Evolutionary conservation across 768 basidiomycete species (phyloP), one percentile per base, ranked within the genome.

Genomic region (Suillus placidus): DNA sequence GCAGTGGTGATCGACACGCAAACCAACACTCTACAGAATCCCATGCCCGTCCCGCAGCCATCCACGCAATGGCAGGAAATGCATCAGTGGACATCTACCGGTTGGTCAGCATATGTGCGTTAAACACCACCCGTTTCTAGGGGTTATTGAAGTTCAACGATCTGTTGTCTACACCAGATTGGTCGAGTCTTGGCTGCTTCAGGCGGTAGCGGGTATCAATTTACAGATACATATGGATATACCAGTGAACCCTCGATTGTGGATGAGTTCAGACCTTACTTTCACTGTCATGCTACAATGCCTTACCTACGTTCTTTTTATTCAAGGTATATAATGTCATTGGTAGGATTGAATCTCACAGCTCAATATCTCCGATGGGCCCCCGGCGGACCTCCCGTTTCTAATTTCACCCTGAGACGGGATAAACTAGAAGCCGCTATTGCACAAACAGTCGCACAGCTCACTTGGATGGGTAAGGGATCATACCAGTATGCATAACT

Each of bases 261-360:
- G 10, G 54, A 55, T 35, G 34, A 55, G 54, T n/a, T 55, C 18
- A n/a, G 54, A 34, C 45, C 18, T 55, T 55, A n/a, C 18, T 10
- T 55, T 55, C 32, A 55, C 13, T 20, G 10, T 13, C 5, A 12
- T 55, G 42, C 9, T 18, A 55, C 32, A 32, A 10, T 20, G 18
- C 8, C 18, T 54, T 7, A 54, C 12, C 12, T 30, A 6, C 30
- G 3, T 4, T 32, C 10, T 54, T 10, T 26, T 34, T 47, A 2
- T 10, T 47, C n/a, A 6, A 62, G 61, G 30, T 49, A 62, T 34
- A 62, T 62, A 23, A 62, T 62, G 61, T 32, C 61, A 42, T 45
- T 62, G 32, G 40, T 49, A 35, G 43, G 61, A 10, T 42, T 40
- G 14, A 49, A 62, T 20, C 42, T 62, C 42, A 49, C 16, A 7